These are phyloP conservation scores for Rhizopus sp. DNA, from an alignment of 371 early-diverging fungal species.

Conservation along the genomic window DNA sequence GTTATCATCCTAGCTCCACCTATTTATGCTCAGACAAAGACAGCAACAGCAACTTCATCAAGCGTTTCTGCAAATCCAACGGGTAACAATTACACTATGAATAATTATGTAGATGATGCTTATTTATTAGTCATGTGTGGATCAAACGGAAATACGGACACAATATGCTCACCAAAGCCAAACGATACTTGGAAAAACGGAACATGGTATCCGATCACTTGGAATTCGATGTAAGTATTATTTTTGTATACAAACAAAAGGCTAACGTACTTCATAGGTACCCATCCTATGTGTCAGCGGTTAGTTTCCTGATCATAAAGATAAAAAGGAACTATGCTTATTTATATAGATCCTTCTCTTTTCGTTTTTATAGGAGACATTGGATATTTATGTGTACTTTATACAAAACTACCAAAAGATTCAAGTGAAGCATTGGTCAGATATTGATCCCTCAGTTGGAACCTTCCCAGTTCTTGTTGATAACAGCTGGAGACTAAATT, in stretches of 20 bases:
- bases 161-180: slow-evolving; percentile 29
- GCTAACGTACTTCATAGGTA: slow-evolving; percentile 10
- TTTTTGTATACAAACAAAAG: background rate
- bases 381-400: slow-evolving; percentile 26
- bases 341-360: too few species aligned
- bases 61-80: background rate
- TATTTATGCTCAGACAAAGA: too few species aligned
- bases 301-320: slow-evolving; percentile 4
- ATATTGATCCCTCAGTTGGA: slow-evolving; percentile 16
- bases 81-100: too few species aligned
- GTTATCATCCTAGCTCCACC: too few species aligned
- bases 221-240: slow-evolving; percentile 27
- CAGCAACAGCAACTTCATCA: background rate
- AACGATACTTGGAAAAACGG: slow-evolving; percentile 29
- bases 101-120: too few species aligned
- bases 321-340: background rate
- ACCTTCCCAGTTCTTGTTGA: slow-evolving; percentile 20
- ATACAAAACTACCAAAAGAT: slow-evolving; percentile 26
- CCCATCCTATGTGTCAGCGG: slow-evolving; percentile 20
- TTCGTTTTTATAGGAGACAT: slow-evolving; percentile 5
- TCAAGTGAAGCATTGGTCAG: slow-evolving; percentile 16
- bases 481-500: slow-evolving; percentile 24
- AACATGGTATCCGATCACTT: slow-evolving; percentile 31
- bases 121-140: slow-evolving; percentile 11
- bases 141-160: slow-evolving; percentile 22